These are phyloP conservation scores for Centaurea solstitialis DNA, from an alignment of 129 eudicot species.

Conservation along the genomic window DNA sequence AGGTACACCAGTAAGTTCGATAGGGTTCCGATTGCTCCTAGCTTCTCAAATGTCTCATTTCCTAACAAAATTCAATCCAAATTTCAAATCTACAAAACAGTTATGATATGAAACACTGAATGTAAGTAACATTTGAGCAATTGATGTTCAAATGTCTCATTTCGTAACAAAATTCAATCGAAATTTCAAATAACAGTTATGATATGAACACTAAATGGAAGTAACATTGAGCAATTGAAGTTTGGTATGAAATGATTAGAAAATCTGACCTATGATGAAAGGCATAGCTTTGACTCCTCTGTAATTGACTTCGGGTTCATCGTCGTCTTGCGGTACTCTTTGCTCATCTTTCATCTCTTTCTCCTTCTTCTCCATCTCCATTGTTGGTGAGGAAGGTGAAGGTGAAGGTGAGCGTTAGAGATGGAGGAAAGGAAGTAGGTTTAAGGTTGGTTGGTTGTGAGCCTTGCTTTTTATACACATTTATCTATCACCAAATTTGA, in stretches of 20 bases:
- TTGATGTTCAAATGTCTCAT: slow-evolving; percentile 68
- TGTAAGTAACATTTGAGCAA: too few species aligned
- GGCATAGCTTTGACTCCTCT: slow-evolving; percentile 82
- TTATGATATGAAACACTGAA: too few species aligned
- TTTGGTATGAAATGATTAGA: not conserved
- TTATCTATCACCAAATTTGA: not conserved
- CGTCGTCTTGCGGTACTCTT: slow-evolving; percentile 22
- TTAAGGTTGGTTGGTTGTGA: slow-evolving; percentile 9
- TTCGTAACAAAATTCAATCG: slow-evolving; percentile 42
- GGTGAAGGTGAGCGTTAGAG: not conserved
- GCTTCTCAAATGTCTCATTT: slow-evolving; percentile 91
- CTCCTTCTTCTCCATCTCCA: slow-evolving; percentile 10
- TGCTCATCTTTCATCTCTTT: not conserved
- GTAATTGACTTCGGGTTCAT: slow-evolving; percentile 56
- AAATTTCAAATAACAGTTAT: not conserved
- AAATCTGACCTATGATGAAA: slow-evolving; percentile 50
- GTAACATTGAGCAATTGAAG: not conserved
- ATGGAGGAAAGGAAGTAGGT: not conserved
- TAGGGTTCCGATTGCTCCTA: slow-evolving; percentile 76
- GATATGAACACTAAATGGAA: not conserved
- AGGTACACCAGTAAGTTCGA: slow-evolving; percentile 62
- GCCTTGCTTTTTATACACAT: not conserved
- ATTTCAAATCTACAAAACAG: too few species aligned
- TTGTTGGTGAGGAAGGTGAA: slow-evolving; percentile 5
- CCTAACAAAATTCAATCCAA: slow-evolving; percentile 37